These are phyloP conservation scores for Xylaria sp. DNA, from an alignment of 2,329 filamentous ascomycete genomes.

Conservation along the genomic window DNA sequence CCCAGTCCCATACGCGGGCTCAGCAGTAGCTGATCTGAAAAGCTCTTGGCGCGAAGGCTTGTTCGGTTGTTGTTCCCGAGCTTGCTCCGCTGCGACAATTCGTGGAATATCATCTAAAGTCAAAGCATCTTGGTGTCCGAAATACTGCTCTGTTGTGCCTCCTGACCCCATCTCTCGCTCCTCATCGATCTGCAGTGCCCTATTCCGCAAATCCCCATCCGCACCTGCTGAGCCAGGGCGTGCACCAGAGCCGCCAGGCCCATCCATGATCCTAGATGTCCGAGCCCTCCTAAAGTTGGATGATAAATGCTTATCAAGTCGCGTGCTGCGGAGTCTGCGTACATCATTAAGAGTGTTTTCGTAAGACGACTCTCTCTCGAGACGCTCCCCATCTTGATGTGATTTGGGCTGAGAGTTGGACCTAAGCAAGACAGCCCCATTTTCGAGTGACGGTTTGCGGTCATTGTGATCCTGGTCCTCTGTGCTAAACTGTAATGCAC, in stretches of 20 bases:
- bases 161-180: conserved; percentile 74
- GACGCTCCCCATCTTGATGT: conserved; percentile 67
- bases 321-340: conserved; percentile 85
- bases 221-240: conserved; percentile 75
- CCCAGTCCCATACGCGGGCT: conserved; percentile 70
- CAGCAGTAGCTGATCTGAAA: conserved; percentile 60
- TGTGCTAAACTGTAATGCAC: conserved; percentile 75
- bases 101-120: conserved; percentile 95
- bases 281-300: conserved; percentile 90
- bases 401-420: conserved; percentile 76
- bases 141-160: conserved; percentile 77
- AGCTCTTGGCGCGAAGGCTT: conserved; percentile 74
- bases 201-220: conserved; percentile 57
- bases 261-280: conserved; percentile 91
- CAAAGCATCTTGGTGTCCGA: conserved; percentile 88
- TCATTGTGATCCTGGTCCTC: conserved; percentile 73
- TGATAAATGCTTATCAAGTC: conserved; percentile 91
- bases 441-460: conserved; percentile 56
- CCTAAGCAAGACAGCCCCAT: conserved; percentile 60
- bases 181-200: conserved; percentile 76
- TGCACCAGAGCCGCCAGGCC: conserved; percentile 70
- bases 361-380: conserved; percentile 76
- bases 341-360: conserved; percentile 97
- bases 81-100: conserved; percentile 94
- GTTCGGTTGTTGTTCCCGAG: conserved; percentile 84